Evolutionary conservation across 2,329 filamentous ascomycete species (phyloP).

Genomic region (Fusarium temperatum): DNA sequence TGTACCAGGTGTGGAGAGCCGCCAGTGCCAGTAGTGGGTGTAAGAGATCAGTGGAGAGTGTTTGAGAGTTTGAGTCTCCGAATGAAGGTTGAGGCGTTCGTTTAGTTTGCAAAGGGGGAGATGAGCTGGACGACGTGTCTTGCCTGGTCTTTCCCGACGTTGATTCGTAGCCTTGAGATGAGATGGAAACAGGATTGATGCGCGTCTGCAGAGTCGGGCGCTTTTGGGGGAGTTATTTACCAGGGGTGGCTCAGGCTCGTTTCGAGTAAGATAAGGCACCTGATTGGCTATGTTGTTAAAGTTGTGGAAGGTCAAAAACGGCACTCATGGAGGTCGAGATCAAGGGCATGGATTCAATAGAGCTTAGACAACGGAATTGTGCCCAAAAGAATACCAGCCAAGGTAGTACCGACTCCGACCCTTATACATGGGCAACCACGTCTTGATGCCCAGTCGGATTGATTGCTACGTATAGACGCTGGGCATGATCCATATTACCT

Average conservation of each 20-base stretch:
- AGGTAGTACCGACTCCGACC: neutral
- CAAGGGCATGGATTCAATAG: constrained; percentile 13
- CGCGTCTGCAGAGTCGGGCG: constrained; percentile 11
- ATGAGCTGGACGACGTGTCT: constrained; percentile 26
- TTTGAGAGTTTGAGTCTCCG: neutral
- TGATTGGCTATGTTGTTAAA: constrained; percentile 22
- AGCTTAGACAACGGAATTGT: neutral
- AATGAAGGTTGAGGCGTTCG: constrained; percentile 13
- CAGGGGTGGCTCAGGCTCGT: constrained; percentile 25
- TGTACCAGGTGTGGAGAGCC: constrained; percentile 19
- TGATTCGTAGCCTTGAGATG: constrained; percentile 18
- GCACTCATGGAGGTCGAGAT: constrained; percentile 18
- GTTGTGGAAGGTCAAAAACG: constrained; percentile 20
- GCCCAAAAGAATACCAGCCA: neutral
- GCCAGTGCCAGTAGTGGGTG: constrained; percentile 28
- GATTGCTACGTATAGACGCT: neutral
- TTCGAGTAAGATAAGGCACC: constrained; percentile 23
- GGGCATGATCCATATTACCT: neutral
- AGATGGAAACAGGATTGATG: constrained; percentile 34
- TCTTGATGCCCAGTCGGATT: neutral
- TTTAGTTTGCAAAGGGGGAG: constrained; percentile 30
- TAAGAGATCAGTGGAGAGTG: constrained; percentile 32
- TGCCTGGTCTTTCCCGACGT: constrained; percentile 7
- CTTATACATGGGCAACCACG: neutral
- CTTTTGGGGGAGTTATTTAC: neutral